These are phyloP conservation scores for Fusarium neocosmosporiellum DNA, from an alignment of 2,329 filamentous ascomycete genomes.

Conservation along the genomic window DNA sequence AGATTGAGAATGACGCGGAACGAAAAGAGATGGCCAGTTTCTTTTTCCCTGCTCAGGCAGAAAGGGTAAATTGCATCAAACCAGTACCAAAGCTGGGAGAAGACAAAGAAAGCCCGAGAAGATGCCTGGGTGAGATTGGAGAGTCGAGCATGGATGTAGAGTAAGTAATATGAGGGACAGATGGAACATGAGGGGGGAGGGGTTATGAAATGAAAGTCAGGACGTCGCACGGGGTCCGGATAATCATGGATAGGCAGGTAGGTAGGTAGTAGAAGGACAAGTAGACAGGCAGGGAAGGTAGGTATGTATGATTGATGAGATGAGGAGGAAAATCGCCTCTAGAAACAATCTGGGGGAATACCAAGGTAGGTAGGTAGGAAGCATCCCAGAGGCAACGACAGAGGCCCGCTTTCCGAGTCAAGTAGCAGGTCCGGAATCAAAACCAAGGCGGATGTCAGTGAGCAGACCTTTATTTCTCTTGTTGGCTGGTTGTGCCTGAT, in stretches of 20 bases:
- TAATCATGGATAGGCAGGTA: not conserved
- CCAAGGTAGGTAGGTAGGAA: not conserved
- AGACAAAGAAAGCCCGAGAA: not conserved
- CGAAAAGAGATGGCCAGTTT: not conserved
- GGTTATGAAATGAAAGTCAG: constrained; percentile 10
- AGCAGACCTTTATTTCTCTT: constrained; percentile 11
- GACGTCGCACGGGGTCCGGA: constrained; percentile 8
- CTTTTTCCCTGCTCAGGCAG: not conserved
- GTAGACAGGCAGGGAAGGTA: not conserved
- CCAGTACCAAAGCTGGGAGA: not conserved
- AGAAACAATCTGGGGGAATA: constrained; percentile 2
- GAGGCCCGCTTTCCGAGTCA: constrained; percentile 28
- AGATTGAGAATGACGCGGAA: not conserved
- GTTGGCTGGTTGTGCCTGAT: constrained; percentile 14
- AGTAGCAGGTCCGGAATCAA: constrained; percentile 1
- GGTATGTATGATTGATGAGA: not conserved
- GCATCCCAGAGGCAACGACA: not conserved
- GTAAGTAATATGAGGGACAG: not conserved
- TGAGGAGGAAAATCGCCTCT: not conserved
- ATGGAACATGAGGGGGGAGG: constrained; percentile 9
- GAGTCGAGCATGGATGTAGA: constrained; percentile 1
- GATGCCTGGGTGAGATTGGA: not conserved
- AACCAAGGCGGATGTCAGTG: constrained; percentile 1
- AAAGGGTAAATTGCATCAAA: not conserved
- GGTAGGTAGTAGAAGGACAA: not conserved